Percentiles rank a stretch among this genome's conserved stretches.
These are phyloP conservation scores for Detonula confervacea DNA, from an alignment of 352 stramenopile species.

Conservation along the genomic window DNA sequence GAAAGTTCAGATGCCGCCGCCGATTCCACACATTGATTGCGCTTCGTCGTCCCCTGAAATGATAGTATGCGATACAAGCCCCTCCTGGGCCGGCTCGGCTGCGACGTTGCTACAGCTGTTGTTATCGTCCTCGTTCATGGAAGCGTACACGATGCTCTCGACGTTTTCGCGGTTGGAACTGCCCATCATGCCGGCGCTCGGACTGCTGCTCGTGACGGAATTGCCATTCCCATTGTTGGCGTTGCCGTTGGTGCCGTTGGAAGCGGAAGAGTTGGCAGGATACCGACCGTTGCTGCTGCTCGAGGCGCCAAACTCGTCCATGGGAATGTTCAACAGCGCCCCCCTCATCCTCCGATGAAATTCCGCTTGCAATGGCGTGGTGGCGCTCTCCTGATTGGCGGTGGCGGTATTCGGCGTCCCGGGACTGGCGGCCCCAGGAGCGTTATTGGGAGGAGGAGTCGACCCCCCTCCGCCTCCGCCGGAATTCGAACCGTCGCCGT, in stretches of 20 bases:
- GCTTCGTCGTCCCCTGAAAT: conserved; percentile 49
- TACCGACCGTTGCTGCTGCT: background rate
- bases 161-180: conserved; percentile 45
- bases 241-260: background rate
- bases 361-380: conserved; percentile 78
- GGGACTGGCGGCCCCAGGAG: background rate
- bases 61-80: conserved; percentile 43
- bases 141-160: conserved; percentile 48
- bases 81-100: background rate
- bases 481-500: too few relatives aligned
- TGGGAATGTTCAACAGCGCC: conserved; percentile 75
- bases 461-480: too few relatives aligned
- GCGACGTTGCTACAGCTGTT: too few relatives aligned
- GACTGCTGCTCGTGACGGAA: background rate
- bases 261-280: background rate
- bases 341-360: conserved; percentile 79
- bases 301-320: conserved; percentile 46
- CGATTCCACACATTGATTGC: conserved; percentile 11
- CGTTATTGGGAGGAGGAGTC: too few relatives aligned
- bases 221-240: background rate
- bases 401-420: background rate
- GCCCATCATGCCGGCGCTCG: conserved; percentile 13
- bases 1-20: too few relatives aligned
- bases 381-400: background rate
- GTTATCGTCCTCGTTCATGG: conserved; percentile 34